Evolutionary conservation across 331 rosid species (phyloP), one percentile per base, ranked within the genome.

Genomic region (Ulmus americana): DNA sequence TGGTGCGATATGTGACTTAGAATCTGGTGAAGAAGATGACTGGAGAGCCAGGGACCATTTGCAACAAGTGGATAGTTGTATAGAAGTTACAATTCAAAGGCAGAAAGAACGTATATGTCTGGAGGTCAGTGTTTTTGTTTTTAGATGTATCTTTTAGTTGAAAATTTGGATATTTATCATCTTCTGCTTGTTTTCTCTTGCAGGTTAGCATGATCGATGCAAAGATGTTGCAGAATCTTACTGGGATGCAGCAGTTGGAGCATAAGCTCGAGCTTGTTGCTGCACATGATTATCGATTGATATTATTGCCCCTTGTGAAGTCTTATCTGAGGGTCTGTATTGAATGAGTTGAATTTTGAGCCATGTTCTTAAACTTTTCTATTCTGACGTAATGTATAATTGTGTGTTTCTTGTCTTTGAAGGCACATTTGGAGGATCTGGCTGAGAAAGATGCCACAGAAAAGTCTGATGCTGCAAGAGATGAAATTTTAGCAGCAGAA

Each of bases 401-500:
- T 72, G 22, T 51, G 57, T 10, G 5, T 61, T 16, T 50, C 40
- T 70, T 15, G 70, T 74, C 61, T 28, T 38, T 46, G 38, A 77
- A 94, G 99, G 78, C 87, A 49, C 83, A 76, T 62, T 82, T 90
- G 84, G 99, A 90, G 79, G 96, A 85, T 69, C 82, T 94, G 77
- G 97, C 99, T 51, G 96, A 94, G 88, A 87, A 87, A 76, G 90
- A 94, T 75, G 99, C 92, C 62, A 85, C 85, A 10, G 90, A 90
- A 79, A 90, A 84, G 80, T 94, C 99, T 22, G 99, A 94, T 77
- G 99, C 96, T 51, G 90, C 88, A 16, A 77, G 99, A 61, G 97
- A 94, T 77, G 97, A 97, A 44, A 80, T 94, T 76, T 80, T 94
- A 82, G 99, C 99, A 82, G 99, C 99, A 1, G 99, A 94, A 80